phyloP scores from a whole-genome alignment of 2,329 filamentous ascomycete species.

The Grosmannia penicillata region DNA sequence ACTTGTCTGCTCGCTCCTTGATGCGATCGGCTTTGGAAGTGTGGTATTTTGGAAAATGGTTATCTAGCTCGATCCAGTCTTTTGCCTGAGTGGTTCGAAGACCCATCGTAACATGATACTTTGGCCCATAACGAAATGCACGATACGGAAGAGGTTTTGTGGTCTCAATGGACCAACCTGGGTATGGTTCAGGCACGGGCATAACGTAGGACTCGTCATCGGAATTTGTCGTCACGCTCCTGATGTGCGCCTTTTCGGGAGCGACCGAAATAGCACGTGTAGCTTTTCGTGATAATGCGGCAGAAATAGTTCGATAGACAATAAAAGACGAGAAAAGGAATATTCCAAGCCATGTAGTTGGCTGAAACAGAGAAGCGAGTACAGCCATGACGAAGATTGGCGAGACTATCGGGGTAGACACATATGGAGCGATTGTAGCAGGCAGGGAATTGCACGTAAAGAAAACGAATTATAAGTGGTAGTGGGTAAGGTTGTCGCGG shows the following conservation, averaged over 20 bases:
- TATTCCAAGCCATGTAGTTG: neutral
- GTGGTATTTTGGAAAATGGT: slow-evolving; percentile 60
- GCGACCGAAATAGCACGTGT: neutral
- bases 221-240: no score
- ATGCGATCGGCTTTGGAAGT: slow-evolving; percentile 56
- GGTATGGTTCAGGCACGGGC: slow-evolving; percentile 46
- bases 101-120: slow-evolving; percentile 65
- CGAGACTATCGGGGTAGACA: neutral
- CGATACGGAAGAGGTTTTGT: slow-evolving; percentile 65
- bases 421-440: neutral
- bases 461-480: no score
- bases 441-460: no score
- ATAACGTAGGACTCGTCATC: slow-evolving; percentile 36
- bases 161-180: slow-evolving; percentile 50
- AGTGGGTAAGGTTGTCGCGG: no score
- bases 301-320: neutral
- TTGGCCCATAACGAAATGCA: slow-evolving; percentile 63
- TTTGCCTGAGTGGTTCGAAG: slow-evolving; percentile 54
- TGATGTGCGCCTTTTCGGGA: neutral
- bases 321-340: neutral
- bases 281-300: neutral
- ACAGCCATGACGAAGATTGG: neutral
- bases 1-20: slow-evolving; percentile 48
- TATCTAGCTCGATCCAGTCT: slow-evolving; percentile 78
- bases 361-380: neutral